Base-by-base conservation (phyloP, 2,329 filamentous ascomycete genomes). In the Fusarium staphyleae region DNA sequence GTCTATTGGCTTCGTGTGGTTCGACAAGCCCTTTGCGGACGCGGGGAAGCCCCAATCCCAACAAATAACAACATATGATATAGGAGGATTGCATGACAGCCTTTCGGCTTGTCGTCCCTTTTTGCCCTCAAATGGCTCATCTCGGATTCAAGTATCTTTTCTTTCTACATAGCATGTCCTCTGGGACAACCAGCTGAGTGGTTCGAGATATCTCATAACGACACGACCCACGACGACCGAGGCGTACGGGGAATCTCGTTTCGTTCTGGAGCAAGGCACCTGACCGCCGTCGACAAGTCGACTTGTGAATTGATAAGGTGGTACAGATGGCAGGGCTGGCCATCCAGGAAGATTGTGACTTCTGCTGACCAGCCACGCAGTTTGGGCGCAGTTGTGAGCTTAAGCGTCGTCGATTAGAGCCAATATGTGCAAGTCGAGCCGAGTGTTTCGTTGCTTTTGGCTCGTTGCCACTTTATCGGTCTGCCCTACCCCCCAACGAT, bases 81-180 rank as follows among this genome's bases (percentile, higher is more conserved):
- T 14, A 6, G 48, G 37, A 43, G 42, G 32, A 48, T 47, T 48
- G 46, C 40, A 52, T 62, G 49, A 52, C 22, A 33, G 19, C 36
- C 30, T 42, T 33, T 24, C 33, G 33, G 29, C 8, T 26, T 22
- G 30, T 33, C 37, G 18, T 48, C 34, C 41, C 24, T 44, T 44
- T 42, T 6, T 28, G 41, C 26, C 12, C 35, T 24, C 35, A 16
- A 34, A 28, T 41, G 35, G 26, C 28, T 29, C 35, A 35, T 29
- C 36, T 61, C 11, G 45, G 18, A 48, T 48, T 41, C 45, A 14
- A 34, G 48, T 32, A 16, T 22, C 5, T 26, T 48, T 15, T 32
- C 7, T 6, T 7, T n/a, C 28, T 13, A 10, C 7, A 7, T 22
- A 29, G 28, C 28, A 29, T 29, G 19, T 22, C 19, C 7, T 22